Evolutionary conservation across 768 basidiomycete genomes (phyloP), one percentile per base, ranked within the genome.

Genomic region (Ramaria sp.): DNA sequence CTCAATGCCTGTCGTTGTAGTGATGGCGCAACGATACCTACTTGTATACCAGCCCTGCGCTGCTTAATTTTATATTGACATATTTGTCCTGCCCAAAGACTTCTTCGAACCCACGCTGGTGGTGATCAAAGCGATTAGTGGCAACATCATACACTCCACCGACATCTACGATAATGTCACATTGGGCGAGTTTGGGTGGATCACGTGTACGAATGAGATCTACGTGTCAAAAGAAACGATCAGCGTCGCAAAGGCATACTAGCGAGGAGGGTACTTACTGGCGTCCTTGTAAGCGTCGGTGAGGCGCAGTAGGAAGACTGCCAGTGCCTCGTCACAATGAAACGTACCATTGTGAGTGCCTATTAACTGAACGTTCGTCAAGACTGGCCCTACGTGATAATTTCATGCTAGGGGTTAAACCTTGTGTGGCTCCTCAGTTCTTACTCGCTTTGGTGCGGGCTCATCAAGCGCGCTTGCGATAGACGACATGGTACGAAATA

Each of bases 11-110:
- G n/a, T n/a, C n/a, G n/a, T n/a, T n/a, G n/a, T n/a, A n/a, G n/a
- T n/a, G 52, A 6, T 16, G 4, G 22, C 24, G 28, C 18, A 7
- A 9, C 15, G 8, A 1, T 20, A 69, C 81, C 55, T 61, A 90
- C 95, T 98, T 99, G 80, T 95, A 98, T 32, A 99, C 78, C 59
- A 99, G 71, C 13, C 95, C 95, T 1, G 95, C 95, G 15, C 87
- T 90, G 20, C 85, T 88, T 32, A 99, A 70, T 71, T 98, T 99
- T 47, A 55, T 55, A 53, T 91, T 97, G 20, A 69, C 70, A 64
- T 88, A 92, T 7, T 34, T 48, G 9, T 87, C 91, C 59, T 85
- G 73, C 2, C 92, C 95, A 64, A 99, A 96, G 24, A 88, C 78
- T 64, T 95, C 88, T 5, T 73, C 74, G 67, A 99, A 99, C 0